A percentile compares a stretch with the other conserved stretches of the same genome.
These are phyloP conservation scores for Stachybotrys elegans DNA, from an alignment of 2,329 filamentous ascomycete genomes.

Conservation along the genomic window DNA sequence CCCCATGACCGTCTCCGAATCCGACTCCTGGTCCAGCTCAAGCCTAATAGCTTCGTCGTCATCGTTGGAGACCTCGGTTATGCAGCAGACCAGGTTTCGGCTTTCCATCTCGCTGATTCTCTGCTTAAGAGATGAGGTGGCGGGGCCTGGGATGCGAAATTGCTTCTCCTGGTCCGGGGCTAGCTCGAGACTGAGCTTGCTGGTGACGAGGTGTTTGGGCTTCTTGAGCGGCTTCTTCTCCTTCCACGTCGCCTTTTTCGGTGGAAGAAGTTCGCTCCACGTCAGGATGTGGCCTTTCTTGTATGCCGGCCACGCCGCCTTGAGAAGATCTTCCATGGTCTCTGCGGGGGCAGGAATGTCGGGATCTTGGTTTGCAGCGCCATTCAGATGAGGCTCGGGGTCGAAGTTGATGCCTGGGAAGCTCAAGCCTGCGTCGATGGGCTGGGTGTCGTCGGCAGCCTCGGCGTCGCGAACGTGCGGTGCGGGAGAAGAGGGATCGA, in stretches of 20 bases:
- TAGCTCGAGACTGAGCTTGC: constrained; percentile 83
- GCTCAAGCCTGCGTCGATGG: constrained; percentile 23
- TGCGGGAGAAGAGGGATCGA: constrained; percentile 38
- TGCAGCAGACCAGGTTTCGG: constrained; percentile 41
- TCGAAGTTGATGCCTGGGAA: constrained; percentile 43
- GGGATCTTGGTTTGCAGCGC: constrained; percentile 51
- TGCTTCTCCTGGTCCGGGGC: constrained; percentile 79
- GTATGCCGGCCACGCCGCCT: constrained; percentile 77
- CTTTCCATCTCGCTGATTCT: constrained; percentile 47
- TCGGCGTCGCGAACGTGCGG: constrained; percentile 37
- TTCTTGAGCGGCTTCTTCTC: constrained; percentile 75
- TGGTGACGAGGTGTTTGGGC: constrained; percentile 76
- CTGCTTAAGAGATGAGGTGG: constrained; percentile 47
- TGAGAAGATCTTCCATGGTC: constrained; percentile 69
- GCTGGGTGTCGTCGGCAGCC: constrained; percentile 26
- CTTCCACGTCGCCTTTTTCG: constrained; percentile 71
- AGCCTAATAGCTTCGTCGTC: constrained; percentile 34
- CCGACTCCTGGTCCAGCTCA: constrained; percentile 46
- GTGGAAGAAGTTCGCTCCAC: constrained; percentile 78
- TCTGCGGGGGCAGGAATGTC: constrained; percentile 65
- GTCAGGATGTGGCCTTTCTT: constrained; percentile 68
- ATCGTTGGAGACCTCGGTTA: constrained; percentile 30
- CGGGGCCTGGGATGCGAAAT: constrained; percentile 69
- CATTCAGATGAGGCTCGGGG: constrained; percentile 37
- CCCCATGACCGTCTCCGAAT: constrained; percentile 65